phyloP scores from a whole-genome alignment of 2,329 filamentous ascomycete genomes.

The Talaromyces sp. region DNA sequence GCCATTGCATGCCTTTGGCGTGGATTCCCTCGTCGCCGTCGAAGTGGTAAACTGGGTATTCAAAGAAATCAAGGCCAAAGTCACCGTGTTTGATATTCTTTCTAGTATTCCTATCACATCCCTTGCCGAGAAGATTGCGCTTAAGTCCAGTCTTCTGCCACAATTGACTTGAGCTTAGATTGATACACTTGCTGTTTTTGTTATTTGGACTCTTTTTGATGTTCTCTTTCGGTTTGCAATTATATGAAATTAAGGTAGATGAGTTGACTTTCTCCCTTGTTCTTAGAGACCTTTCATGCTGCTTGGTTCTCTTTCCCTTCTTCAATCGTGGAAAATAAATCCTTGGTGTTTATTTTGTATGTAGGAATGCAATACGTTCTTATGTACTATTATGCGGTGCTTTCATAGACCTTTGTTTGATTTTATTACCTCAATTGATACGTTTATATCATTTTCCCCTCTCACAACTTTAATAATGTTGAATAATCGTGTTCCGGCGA shows the following conservation, averaged over 20 bases:
- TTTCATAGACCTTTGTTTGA: neutral
- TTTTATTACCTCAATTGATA: neutral
- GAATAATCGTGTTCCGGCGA: neutral
- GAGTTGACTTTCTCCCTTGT: neutral
- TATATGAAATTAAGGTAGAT: neutral
- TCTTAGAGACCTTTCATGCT: neutral
- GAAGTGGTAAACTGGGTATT: slow-evolving; percentile 17
- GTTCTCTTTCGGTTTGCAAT: neutral
- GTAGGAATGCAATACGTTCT: neutral
- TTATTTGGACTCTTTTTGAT: neutral
- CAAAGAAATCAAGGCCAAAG: slow-evolving; percentile 11
- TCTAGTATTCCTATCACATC: neutral
- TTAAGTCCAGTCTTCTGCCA: neutral
- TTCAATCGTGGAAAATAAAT: neutral
- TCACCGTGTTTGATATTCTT: slow-evolving; percentile 28
- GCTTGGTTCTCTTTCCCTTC: neutral
- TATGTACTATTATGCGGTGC: too few relatives aligned
- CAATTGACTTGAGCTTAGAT: neutral
- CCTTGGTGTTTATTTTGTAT: neutral
- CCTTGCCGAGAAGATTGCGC: neutral
- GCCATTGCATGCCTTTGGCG: neutral
- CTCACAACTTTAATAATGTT: too few relatives aligned
- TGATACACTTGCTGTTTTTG: neutral
- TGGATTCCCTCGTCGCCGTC: slow-evolving; percentile 16
- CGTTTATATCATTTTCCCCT: neutral